Evolutionary conservation across 805 yeast genomes (phyloP).

Genomic region (Sungouiozyma ichnusensis): DNA sequence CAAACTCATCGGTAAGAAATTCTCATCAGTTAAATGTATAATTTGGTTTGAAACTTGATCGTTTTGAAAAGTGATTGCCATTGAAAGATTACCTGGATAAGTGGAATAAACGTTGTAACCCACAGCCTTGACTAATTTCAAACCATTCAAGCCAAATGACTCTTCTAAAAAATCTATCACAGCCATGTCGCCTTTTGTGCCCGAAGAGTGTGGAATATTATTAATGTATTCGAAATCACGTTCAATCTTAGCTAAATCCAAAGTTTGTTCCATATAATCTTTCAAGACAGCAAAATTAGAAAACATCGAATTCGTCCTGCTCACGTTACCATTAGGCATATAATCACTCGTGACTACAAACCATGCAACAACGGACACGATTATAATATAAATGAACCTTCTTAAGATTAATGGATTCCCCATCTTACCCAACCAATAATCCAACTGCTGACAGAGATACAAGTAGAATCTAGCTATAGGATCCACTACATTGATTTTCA

Average conservation of each 20-base stretch:
- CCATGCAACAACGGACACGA: constrained; percentile 51
- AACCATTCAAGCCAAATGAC: constrained; percentile 47
- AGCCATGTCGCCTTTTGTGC: constrained; percentile 76
- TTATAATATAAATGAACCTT: constrained; percentile 58
- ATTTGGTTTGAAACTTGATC: constrained; percentile 1
- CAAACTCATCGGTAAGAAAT: constrained; percentile 62
- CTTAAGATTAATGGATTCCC: constrained; percentile 83
- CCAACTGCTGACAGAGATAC: constrained; percentile 35
- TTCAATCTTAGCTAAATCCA: constrained; percentile 49
- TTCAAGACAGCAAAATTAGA: constrained; percentile 47
- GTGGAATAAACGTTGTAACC: constrained; percentile 51
- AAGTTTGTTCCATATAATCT: constrained; percentile 37
- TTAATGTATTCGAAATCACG: constrained; percentile 62
- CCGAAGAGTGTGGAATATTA: constrained; percentile 78
- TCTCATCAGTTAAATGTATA: constrained; percentile 27
- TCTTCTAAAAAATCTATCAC: constrained; percentile 56
- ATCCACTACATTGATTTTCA: constrained; percentile 33
- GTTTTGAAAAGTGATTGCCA: not conserved
- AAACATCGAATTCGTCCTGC: constrained; percentile 44
- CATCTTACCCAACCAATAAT: constrained; percentile 46
- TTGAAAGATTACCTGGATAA: constrained; percentile 32
- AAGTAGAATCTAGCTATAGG: constrained; percentile 36
- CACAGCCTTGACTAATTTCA: constrained; percentile 32
- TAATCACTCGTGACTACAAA: constrained; percentile 48
- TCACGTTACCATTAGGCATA: constrained; percentile 34